Conservation (phyloP, 768 basidiomycete genomes). For the Rhodotorula kratochvilovae region DNA sequence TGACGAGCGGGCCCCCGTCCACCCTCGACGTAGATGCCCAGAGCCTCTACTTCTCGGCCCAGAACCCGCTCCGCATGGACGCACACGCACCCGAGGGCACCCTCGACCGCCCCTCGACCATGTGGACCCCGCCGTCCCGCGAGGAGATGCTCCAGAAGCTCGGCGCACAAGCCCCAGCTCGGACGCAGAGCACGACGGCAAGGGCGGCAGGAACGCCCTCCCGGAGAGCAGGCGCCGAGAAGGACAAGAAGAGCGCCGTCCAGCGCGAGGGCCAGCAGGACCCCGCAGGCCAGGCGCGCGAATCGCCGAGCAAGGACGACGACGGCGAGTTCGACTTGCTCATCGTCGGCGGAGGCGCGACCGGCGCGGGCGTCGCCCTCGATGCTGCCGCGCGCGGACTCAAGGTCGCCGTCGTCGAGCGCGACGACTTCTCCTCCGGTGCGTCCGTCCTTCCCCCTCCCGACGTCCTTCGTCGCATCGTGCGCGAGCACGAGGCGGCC, state of each 20-base stretch:
- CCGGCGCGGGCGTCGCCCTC: constrained; percentile 91
- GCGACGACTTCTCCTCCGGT: constrained; percentile 89
- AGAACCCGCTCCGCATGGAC: constrained; percentile 22
- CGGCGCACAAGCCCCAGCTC: neutral
- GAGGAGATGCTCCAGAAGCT: constrained; percentile 32
- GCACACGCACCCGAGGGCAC: constrained; percentile 14
- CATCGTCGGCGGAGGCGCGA: constrained; percentile 89
- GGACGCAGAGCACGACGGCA: constrained; percentile 16
- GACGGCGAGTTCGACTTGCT: constrained; percentile 62
- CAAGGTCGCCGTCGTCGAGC: constrained; percentile 85
- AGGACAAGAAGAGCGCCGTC: neutral
- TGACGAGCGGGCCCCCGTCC: constrained; percentile 7
- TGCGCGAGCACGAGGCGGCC: no score
- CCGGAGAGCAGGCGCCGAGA: neutral
- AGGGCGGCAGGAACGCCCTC: constrained; percentile 14
- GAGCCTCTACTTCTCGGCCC: constrained; percentile 12
- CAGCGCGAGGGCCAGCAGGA: constrained; percentile 7
- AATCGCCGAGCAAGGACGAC: neutral
- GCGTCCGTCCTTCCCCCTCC: constrained; percentile 36
- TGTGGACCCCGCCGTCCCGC: constrained; percentile 33
- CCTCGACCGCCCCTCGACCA: constrained; percentile 31
- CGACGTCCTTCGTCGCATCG: no score
- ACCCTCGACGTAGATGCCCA: constrained; percentile 22
- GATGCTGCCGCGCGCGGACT: constrained; percentile 89
- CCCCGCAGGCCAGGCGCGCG: neutral